Percentiles rank a stretch among this genome's conserved stretches.
These are phyloP conservation scores for Acrodontium crateriforme DNA, from an alignment of 2,329 filamentous ascomycete genomes.

Conservation along the genomic window DNA sequence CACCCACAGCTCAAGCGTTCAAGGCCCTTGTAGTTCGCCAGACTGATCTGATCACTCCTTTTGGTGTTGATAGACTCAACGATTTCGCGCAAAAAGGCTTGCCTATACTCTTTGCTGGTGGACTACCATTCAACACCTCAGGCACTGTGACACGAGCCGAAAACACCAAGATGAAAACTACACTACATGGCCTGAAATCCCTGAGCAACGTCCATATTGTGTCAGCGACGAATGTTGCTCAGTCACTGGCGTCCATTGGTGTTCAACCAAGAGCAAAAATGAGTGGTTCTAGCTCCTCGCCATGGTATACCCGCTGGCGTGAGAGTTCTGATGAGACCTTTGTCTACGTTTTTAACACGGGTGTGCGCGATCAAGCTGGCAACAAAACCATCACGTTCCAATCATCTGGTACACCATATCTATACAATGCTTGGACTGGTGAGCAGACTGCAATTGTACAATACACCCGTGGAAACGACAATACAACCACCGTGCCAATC, in stretches of 20 bases:
- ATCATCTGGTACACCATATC: slow-evolving; percentile 22
- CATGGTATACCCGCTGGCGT: slow-evolving; percentile 26
- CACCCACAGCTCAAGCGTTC: slow-evolving; percentile 27
- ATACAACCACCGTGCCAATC: slow-evolving; percentile 22
- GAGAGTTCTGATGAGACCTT: slow-evolving; percentile 12
- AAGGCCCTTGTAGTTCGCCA: slow-evolving; percentile 29
- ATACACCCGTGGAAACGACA: slow-evolving; percentile 20
- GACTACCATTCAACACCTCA: slow-evolving; percentile 17
- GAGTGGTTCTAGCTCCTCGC: slow-evolving; percentile 2
- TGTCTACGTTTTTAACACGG: slow-evolving; percentile 28
- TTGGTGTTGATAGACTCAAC: slow-evolving; percentile 21
- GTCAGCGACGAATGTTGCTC: slow-evolving; percentile 18
- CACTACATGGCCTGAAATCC: slow-evolving; percentile 13
- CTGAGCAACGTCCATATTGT: slow-evolving; percentile 25
- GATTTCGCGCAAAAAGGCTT: slow-evolving; percentile 26
- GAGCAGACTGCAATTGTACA: slow-evolving; percentile 18
- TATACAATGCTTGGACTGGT: slow-evolving; percentile 33
- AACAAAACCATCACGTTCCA: slow-evolving; percentile 19
- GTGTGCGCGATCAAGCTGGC: no score
- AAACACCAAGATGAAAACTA: slow-evolving; percentile 7
- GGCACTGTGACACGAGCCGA: slow-evolving; percentile 8
- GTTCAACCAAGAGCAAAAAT: slow-evolving; percentile 22
- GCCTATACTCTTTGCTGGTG: slow-evolving; percentile 29
- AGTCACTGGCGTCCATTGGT: slow-evolving; percentile 17
- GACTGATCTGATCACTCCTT: slow-evolving; percentile 25